Evolutionary conservation across 2,329 filamentous ascomycete species (phyloP), one percentile per base, ranked within the genome.

Genomic region (Ceratocystis diversiconidia): DNA sequence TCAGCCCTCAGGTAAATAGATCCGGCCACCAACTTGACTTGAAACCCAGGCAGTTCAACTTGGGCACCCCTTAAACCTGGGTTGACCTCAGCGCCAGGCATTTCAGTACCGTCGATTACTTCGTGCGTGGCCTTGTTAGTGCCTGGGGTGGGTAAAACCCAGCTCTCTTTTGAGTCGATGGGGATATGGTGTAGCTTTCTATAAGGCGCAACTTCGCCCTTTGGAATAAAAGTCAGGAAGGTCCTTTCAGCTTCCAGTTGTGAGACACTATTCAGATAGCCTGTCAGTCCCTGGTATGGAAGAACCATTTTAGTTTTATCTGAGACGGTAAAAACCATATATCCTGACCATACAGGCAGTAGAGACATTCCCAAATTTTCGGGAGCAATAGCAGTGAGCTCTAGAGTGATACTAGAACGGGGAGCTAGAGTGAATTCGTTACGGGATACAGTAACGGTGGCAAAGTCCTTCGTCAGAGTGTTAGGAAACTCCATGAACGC

Each of bases 331-430:
- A 79, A 69, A 12, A 75, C 71, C 60, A 79, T 71, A 71, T 74
- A 78, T 25, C 78, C 78, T 19, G 74, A 75, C 70, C 78, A 79
- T 6, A 79, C 72, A 3, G 76, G 76, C 25, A 78, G 68, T 4
- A 71, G 72, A 0, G 68, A 69, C 5, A 68, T 67, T 48, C 74
- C 69, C 7, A 76, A 68, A 15, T 70, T 70, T 1, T 62, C 44
- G 1, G 73, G 73, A 3, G 71, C 71, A 12, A 72, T 73, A 6
- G 76, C 74, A 4, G 70, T 70, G 55, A 73, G 70, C 2, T 68
- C 71, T 36, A 76, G 69, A 1, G 69, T 70, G 30, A 74, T 70
- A 12, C 71, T 68, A 19, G 63, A 57, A 7, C 62, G 68, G 2
- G 68, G 64, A 3, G 61, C 55, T 61, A 72, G 78, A 0, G 76